Conservation (phyloP, 2,329 filamentous ascomycete species). For the Arthrobotrys conoides region DNA sequence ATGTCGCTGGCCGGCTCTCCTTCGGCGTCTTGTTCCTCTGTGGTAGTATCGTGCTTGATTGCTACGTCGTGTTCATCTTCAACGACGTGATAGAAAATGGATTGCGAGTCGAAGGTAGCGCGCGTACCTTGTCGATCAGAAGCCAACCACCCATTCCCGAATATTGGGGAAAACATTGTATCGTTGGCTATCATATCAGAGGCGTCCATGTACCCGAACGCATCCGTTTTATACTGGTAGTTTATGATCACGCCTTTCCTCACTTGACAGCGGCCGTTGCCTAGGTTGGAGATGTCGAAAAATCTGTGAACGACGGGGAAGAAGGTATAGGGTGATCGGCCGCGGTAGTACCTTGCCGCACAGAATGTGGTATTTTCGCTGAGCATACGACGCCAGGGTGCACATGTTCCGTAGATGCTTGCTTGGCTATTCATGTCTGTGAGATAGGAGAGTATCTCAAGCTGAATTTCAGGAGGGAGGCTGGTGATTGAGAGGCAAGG, state of each 20-base stretch:
- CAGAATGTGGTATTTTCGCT: background rate
- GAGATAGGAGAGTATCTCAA: background rate
- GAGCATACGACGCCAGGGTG: background rate
- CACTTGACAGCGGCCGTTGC: conserved; percentile 4
- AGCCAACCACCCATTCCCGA: background rate
- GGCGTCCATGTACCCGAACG: background rate
- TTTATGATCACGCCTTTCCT: background rate
- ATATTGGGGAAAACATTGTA: background rate
- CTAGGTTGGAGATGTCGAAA: conserved; percentile 4
- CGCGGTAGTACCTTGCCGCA: conserved; percentile 13
- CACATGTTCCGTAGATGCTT: background rate
- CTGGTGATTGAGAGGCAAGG: background rate
- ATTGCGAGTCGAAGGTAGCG: background rate
- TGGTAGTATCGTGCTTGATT: background rate
- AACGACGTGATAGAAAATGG: background rate
- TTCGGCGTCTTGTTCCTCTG: background rate
- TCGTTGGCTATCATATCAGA: background rate
- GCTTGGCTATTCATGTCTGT: conserved; percentile 9
- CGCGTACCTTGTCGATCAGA: background rate
- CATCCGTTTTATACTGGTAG: conserved; percentile 1
- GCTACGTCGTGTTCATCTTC: background rate
- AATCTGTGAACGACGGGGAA: conserved; percentile 19
- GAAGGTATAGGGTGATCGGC: background rate
- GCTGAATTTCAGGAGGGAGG: background rate
- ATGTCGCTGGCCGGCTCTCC: background rate